Base-by-base conservation (phyloP, 345 rosid species). In the Salix arbutifolia region DNA sequence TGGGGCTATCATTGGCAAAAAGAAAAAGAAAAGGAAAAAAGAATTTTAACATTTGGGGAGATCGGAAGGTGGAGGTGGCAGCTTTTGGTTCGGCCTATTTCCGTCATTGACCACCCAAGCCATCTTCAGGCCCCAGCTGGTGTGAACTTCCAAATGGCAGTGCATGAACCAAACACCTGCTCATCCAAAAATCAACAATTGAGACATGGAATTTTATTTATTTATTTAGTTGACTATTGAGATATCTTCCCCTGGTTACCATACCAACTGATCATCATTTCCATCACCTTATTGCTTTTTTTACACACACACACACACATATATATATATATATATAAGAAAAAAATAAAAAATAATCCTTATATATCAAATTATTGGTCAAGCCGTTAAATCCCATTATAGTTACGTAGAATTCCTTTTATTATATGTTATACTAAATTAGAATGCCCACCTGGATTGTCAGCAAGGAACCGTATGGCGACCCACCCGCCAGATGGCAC, bases 401-500 rank as follows among this genome's bases (percentile, higher is more conserved):
- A 33, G 37, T 33, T 33, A 5, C 37, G 37, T 33, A 33, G 37
- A 33, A 33, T 33, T 33, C 37, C 1, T 33, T 4, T 33, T 33
- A 33, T 33, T 33, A 33, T 33, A 40, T 40, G 12, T 30, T 30
- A 11, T 65, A 28, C 30, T 62, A 13, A 31, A 56, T 56, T 21
- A 19, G 18, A 8, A 4, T 42, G 18, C 70, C 7, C 25, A 79
- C 88, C 90, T 73, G 89, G 90, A 73, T 87, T 89, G 37, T 87
- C 87, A 8, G 88, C 85, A 1, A 85, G 77, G 79, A 89, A 87
- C 19, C 88, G 83, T 8, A 87, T 84, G 76, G 89, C 90, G 6
- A 89, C 83, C 91, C 91, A 89, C n/a, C 91, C 91, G 3, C 89
- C 90, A 9, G 92, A 76, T 2, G 90, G 89, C 50, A 89, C 86